phyloP scores from a whole-genome alignment of 192 early-diverging fungal genomes.

The Chytriomyces sp. region DNA sequence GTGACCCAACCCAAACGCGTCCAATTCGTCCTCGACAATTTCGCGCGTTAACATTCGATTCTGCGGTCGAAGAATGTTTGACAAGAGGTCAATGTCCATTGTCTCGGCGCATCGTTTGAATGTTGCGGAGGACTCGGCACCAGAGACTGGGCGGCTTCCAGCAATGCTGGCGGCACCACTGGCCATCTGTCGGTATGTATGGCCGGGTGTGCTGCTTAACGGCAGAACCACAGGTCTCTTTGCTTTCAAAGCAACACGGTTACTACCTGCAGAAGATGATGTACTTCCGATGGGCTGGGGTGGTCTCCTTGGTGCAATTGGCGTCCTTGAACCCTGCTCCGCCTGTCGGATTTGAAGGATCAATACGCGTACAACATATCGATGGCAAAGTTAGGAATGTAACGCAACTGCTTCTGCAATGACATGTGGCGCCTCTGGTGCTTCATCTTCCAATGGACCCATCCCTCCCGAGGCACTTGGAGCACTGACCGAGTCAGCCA shows the following conservation, averaged over 20 bases:
- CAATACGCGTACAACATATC: not conserved
- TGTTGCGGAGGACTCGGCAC: not conserved
- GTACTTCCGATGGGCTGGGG: not conserved
- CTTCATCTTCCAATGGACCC: not conserved
- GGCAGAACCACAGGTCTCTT: constrained; percentile 47
- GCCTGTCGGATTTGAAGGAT: not conserved
- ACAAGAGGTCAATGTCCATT: not conserved
- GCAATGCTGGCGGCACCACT: constrained; percentile 1
- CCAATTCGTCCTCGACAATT: constrained; percentile 10
- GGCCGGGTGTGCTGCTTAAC: constrained; percentile 41
- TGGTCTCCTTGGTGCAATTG: not conserved
- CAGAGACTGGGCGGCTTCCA: not conserved
- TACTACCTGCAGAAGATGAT: not conserved
- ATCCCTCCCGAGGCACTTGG: not conserved
- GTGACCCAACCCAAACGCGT: constrained; percentile 21
- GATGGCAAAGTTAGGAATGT: not conserved
- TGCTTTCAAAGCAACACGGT: constrained; percentile 35
- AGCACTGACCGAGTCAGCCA: not conserved
- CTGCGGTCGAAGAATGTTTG: constrained; percentile 5
- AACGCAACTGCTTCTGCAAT: not conserved
- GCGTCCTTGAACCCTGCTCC: not conserved
- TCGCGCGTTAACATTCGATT: not conserved
- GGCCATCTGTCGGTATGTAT: constrained; percentile 1
- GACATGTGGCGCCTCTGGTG: not conserved
- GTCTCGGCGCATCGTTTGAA: not conserved